phyloP scores from a whole-genome alignment of 208 protist species.

The Angomonas ambiguus region DNA sequence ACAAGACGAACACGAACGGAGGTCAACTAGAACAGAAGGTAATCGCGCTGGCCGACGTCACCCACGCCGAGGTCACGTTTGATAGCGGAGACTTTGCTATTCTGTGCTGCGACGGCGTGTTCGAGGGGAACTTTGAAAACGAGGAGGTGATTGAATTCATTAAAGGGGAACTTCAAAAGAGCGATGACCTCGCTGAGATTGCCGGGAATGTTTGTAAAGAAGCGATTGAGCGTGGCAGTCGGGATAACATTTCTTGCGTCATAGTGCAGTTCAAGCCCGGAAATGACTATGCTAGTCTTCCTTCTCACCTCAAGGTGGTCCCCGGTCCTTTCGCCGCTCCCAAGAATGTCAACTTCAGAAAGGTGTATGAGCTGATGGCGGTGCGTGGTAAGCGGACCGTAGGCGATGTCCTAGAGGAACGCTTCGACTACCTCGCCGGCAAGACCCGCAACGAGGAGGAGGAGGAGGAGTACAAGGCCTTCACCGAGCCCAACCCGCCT shows the following conservation, averaged over 20 bases:
- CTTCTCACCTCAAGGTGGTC: conserved; percentile 56
- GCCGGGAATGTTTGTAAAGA: conserved; percentile 83
- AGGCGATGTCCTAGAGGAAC: conserved; percentile 70
- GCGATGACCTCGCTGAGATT: conserved; percentile 75
- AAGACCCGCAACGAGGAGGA: conserved; percentile 32
- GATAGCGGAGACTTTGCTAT: conserved; percentile 74
- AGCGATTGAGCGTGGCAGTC: conserved; percentile 84
- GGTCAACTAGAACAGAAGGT: conserved; percentile 85
- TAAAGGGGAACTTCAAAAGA: conserved; percentile 64
- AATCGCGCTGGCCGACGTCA: conserved; percentile 85
- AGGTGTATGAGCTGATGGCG: conserved; percentile 81
- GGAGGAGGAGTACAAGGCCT: conserved; percentile 63
- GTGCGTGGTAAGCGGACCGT: conserved; percentile 64
- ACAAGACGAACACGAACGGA: conserved; percentile 71
- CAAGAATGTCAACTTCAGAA: conserved; percentile 70
- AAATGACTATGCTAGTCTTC: conserved; percentile 64
- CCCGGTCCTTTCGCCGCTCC: conserved; percentile 79
- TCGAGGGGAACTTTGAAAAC: conserved; percentile 89
- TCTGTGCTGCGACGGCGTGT: conserved; percentile 92
- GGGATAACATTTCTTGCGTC: conserved; percentile 90
- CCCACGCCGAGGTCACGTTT: conserved; percentile 65
- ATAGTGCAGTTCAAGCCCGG: conserved; percentile 87
- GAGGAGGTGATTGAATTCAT: conserved; percentile 88
- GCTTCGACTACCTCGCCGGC: conserved; percentile 62
- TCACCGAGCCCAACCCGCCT: conserved; percentile 32